phyloP scores from a whole-genome alignment of 176 grass and related monocot species.

The Stipa capillata region DNA sequence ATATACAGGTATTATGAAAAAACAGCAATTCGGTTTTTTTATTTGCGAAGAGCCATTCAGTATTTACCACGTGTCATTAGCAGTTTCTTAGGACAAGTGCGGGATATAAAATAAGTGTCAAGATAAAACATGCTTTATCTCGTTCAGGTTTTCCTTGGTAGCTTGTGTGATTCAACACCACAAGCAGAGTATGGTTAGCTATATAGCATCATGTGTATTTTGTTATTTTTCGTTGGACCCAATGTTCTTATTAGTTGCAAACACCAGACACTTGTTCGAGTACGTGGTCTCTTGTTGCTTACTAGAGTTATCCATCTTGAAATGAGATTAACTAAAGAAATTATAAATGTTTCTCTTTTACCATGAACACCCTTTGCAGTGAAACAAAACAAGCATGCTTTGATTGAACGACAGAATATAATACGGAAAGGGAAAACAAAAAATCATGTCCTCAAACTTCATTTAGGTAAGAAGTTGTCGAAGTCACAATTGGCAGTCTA shows the following conservation, averaged over 20 bases:
- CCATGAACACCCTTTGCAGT: no score
- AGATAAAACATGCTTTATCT: no score
- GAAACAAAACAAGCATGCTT: background rate
- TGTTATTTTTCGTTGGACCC: no score
- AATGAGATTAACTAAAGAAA: no score
- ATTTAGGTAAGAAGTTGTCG: background rate
- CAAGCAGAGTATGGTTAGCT: background rate
- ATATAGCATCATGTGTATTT: no score
- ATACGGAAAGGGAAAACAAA: background rate
- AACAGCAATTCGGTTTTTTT: background rate
- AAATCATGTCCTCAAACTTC: background rate
- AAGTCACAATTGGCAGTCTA: background rate
- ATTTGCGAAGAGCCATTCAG: no score
- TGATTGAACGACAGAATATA: background rate
- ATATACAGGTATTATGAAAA: background rate
- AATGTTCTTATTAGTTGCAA: no score
- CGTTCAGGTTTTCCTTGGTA: background rate
- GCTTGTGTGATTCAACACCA: background rate
- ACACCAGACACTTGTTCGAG: no score
- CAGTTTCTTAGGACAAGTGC: background rate
- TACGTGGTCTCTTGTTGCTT: no score
- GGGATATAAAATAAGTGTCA: no score
- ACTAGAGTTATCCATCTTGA: no score
- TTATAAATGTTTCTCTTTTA: no score
- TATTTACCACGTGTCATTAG: background rate